Evolutionary conservation across 352 stramenopile species (phyloP).

Genomic region (Blastocystis hominis): DNA sequence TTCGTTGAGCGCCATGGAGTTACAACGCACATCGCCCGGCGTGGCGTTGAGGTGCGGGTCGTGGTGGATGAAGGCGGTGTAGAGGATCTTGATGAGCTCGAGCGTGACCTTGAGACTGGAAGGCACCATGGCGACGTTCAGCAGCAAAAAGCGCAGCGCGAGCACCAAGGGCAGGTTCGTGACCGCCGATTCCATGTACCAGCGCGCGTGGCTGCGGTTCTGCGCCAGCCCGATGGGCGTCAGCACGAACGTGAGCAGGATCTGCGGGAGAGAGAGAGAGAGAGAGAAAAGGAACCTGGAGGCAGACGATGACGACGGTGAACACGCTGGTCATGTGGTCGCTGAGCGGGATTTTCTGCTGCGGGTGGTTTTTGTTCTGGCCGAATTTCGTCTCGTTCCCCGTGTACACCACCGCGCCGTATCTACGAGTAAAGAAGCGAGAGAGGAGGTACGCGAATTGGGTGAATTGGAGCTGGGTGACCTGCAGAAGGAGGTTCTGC

Average conservation of each 20-base stretch:
- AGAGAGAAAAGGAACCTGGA: too few species aligned
- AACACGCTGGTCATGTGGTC: constrained; percentile 71
- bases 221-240: constrained; percentile 74
- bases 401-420: constrained; percentile 75
- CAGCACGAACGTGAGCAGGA: constrained; percentile 45
- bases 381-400: constrained; percentile 80
- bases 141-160: constrained; percentile 72
- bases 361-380: constrained; percentile 69
- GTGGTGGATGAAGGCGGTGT: constrained; percentile 53
- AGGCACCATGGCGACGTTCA: constrained; percentile 79
- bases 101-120: constrained; percentile 78
- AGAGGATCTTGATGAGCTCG: constrained; percentile 59
- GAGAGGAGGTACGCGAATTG: constrained; percentile 68
- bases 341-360: constrained; percentile 70
- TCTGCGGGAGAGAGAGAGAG: constrained; percentile 59
- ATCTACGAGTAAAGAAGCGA: neutral
- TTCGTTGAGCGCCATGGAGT: constrained; percentile 68
- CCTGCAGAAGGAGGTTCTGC: constrained; percentile 71
- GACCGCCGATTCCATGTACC: constrained; percentile 67
- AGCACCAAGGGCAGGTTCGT: constrained; percentile 57
- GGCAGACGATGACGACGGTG: constrained; percentile 69
- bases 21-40: constrained; percentile 58
- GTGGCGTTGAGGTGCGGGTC: constrained; percentile 61
- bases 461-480: constrained; percentile 75
- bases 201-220: constrained; percentile 74